Percentiles rank a stretch among this genome's conserved stretches.
These are phyloP conservation scores for Choricystis sp. DNA, from an alignment of 139 green algal species.

Conservation along the genomic window DNA sequence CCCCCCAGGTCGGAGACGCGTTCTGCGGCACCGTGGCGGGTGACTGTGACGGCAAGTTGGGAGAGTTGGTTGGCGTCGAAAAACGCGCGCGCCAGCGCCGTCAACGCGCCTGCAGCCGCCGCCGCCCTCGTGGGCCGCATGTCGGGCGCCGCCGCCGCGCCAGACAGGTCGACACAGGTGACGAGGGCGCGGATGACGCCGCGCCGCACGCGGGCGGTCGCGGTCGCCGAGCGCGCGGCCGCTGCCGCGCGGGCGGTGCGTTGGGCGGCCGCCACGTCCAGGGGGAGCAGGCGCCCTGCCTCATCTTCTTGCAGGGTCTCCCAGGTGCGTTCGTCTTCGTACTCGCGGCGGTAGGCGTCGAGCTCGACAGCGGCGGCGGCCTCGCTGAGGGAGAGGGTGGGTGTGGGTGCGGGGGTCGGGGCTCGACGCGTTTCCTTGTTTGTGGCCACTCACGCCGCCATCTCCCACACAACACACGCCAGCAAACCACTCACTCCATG, in stretches of 20 bases:
- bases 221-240: constrained; percentile 12
- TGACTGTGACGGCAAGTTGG: constrained; percentile 69
- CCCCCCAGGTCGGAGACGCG: constrained; percentile 46
- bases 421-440: too few species aligned
- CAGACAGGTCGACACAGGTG: constrained; percentile 65
- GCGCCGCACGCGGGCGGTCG: constrained; percentile 49
- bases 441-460: too few species aligned
- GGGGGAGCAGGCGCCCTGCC: constrained; percentile 43
- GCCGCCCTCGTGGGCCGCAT: constrained; percentile 59
- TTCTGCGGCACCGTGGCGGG: constrained; percentile 65
- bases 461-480: too few species aligned
- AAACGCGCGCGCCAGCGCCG: constrained; percentile 73
- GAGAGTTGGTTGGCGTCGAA: constrained; percentile 91
- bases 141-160: constrained; percentile 45
- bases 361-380: constrained; percentile 12
- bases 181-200: constrained; percentile 68
- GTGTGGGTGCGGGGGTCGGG: too few species aligned
- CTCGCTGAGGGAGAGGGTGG: too few species aligned
- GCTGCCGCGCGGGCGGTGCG: neutral
- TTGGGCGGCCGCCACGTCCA: constrained; percentile 24
- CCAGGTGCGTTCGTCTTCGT: constrained; percentile 72
- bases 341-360: constrained; percentile 49
- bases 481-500: too few species aligned
- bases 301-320: constrained; percentile 78
- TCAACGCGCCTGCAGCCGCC: constrained; percentile 33